Percentiles rank a stretch among this genome's conserved stretches.
phyloP scores from a whole-genome alignment of 768 basidiomycete species.

The Tephrocybe sp. region DNA sequence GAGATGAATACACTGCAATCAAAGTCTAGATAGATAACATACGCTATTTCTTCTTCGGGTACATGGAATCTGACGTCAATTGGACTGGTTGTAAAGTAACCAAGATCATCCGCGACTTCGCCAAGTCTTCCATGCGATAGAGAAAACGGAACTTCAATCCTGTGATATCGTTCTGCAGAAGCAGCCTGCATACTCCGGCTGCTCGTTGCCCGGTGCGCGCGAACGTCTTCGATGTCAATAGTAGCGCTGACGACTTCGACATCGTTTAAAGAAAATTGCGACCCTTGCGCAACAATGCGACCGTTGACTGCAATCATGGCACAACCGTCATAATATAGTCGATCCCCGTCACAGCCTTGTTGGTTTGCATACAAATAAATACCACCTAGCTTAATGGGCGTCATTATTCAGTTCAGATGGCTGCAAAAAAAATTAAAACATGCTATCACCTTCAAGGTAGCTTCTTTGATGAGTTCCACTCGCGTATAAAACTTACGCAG shows the following conservation, averaged over 20 bases:
- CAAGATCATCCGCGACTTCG: conserved; percentile 45
- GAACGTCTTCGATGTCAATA: conserved; percentile 94
- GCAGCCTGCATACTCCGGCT: conserved; percentile 92
- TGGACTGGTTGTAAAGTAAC: conserved; percentile 32
- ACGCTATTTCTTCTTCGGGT: conserved; percentile 99
- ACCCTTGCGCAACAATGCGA: conserved; percentile 87
- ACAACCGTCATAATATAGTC: conserved; percentile 97
- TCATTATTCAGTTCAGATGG: not conserved
- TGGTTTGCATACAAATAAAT: conserved; percentile 98
- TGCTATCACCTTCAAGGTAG: conserved; percentile 77
- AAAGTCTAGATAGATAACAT: conserved; percentile 28
- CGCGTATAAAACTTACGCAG: conserved; percentile 92
- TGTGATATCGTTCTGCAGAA: conserved; percentile 65
- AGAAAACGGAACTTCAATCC: conserved; percentile 80
- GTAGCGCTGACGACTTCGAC: conserved; percentile 97
- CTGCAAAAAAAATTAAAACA: not conserved
- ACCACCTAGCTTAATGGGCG: conserved; percentile 72
- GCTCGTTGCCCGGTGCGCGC: conserved; percentile 80
- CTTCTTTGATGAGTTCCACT: conserved; percentile 94
- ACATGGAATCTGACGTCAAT: conserved; percentile 69
- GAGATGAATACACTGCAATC: not conserved
- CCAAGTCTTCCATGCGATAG: conserved; percentile 75
- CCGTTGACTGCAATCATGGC: conserved; percentile 97
- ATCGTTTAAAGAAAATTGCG: conserved; percentile 93
- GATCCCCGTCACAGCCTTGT: conserved; percentile 97